A percentile compares a stretch with the other conserved stretches of the same genome.
Evolutionary conservation across 2,329 filamentous ascomycete species (phyloP).

Genomic region (Aspergillus piperis): DNA sequence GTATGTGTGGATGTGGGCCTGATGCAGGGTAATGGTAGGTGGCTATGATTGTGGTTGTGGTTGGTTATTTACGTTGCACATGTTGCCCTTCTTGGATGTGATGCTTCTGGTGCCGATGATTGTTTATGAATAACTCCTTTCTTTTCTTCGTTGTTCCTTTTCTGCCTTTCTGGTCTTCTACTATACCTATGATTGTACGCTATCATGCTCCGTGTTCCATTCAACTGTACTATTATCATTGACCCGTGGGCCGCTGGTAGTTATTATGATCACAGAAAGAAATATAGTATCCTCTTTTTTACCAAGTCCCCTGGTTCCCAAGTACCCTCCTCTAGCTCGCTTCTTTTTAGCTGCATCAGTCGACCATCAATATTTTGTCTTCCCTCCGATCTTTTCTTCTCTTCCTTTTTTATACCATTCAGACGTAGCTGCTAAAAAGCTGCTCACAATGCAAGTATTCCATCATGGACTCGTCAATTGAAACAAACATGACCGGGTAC

Average conservation of each 20-base stretch:
- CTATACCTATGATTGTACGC: conserved; percentile 11
- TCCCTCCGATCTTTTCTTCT: background rate
- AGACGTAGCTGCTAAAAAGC: background rate
- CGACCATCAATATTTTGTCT: conserved; percentile 1
- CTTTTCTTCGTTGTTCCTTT: no score
- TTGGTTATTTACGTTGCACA: background rate
- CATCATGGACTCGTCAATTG: conserved; percentile 17
- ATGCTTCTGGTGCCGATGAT: background rate
- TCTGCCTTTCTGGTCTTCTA: background rate
- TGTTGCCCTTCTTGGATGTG: no score
- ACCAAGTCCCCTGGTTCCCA: background rate
- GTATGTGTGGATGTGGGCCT: background rate
- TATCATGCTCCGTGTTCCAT: background rate
- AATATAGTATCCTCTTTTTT: background rate
- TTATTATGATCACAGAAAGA: conserved; percentile 1
- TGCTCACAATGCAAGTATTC: conserved; percentile 17
- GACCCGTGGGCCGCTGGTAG: background rate
- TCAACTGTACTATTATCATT: conserved; percentile 1
- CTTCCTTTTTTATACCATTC: no score
- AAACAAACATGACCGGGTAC: conserved; percentile 8
- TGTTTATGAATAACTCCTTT: no score
- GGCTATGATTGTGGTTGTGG: background rate
- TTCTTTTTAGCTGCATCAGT: background rate
- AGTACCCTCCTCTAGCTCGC: background rate
- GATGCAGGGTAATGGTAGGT: background rate